Evolutionary conservation across 176 grass and related monocot species (phyloP).

Genomic region (Juncus effusus): DNA sequence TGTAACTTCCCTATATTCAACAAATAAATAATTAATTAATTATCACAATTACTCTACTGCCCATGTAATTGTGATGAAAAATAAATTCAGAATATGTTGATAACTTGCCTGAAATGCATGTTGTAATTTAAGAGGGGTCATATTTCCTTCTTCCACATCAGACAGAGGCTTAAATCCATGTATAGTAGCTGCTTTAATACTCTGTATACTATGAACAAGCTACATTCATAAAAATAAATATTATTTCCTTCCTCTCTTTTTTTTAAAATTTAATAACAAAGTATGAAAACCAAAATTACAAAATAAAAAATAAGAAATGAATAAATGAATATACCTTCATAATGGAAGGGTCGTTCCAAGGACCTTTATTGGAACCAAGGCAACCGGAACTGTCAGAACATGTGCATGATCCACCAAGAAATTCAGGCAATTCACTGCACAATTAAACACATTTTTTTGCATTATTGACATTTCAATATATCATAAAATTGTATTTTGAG

Average conservation of each 20-base stretch:
- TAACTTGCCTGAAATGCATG: slow-evolving; percentile 64
- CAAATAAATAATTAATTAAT: slow-evolving; percentile 43
- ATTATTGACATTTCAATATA: slow-evolving; percentile 26
- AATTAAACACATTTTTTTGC: not conserved
- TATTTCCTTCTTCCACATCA: slow-evolving; percentile 64
- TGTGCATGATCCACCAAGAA: slow-evolving; percentile 72
- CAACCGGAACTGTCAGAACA: slow-evolving; percentile 79
- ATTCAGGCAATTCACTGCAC: slow-evolving; percentile 87
- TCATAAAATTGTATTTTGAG: slow-evolving; percentile 12
- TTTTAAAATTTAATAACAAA: too few species aligned
- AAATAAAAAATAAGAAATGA: not conserved
- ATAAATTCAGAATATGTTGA: slow-evolving; percentile 15
- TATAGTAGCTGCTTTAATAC: slow-evolving; percentile 51
- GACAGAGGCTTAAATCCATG: slow-evolving; percentile 51
- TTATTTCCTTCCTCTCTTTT: too few species aligned
- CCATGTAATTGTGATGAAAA: slow-evolving; percentile 13
- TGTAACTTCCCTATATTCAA: slow-evolving; percentile 59
- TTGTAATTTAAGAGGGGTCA: slow-evolving; percentile 52
- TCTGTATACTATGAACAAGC: slow-evolving; percentile 70
- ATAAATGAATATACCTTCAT: slow-evolving; percentile 55
- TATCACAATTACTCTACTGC: slow-evolving; percentile 8
- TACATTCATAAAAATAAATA: slow-evolving; percentile 23
- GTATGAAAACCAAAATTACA: not conserved
- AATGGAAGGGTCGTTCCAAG: slow-evolving; percentile 87
- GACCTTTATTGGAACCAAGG: slow-evolving; percentile 86